These are phyloP conservation scores for Cokeromyces recurvatus DNA, from an alignment of 371 early-diverging fungal genomes.

Conservation along the genomic window DNA sequence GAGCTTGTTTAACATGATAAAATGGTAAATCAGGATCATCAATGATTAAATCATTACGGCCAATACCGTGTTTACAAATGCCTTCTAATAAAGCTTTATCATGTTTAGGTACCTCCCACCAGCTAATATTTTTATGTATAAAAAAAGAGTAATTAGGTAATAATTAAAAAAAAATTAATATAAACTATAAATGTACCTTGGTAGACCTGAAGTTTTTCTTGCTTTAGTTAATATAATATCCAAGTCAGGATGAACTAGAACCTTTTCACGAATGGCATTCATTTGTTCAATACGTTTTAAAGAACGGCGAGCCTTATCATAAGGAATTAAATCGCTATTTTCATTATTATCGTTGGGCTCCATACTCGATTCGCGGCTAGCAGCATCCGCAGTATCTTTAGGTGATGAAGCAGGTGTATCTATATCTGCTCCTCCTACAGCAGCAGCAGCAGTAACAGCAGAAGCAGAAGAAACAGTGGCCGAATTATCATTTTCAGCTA, in stretches of 20 bases:
- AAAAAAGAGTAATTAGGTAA: slow-evolving; percentile 2
- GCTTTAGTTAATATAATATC: slow-evolving; percentile 31
- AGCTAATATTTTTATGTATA: slow-evolving; percentile 50
- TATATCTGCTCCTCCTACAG: slow-evolving; percentile 1
- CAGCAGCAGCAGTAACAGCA: background rate
- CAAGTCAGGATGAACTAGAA: slow-evolving; percentile 55
- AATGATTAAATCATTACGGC: slow-evolving; percentile 63
- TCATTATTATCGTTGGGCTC: slow-evolving; percentile 43
- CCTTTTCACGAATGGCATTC: slow-evolving; percentile 62
- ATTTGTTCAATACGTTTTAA: slow-evolving; percentile 72
- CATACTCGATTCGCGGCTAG: slow-evolving; percentile 47
- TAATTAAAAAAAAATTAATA: background rate
- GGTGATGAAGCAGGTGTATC: slow-evolving; percentile 18
- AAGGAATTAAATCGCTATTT: slow-evolving; percentile 46
- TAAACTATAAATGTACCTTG: slow-evolving; percentile 23
- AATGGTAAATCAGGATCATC: slow-evolving; percentile 65
- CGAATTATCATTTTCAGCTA: slow-evolving; percentile 14
- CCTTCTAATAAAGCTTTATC: slow-evolving; percentile 69
- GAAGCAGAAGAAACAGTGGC: background rate
- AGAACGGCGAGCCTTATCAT: slow-evolving; percentile 69
- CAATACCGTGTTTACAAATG: slow-evolving; percentile 69
- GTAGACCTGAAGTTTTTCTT: slow-evolving; percentile 45
- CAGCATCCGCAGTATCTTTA: slow-evolving; percentile 3
- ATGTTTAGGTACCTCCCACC: slow-evolving; percentile 68
- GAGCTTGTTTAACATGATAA: slow-evolving; percentile 30